Evolutionary conservation across 345 rosid species (phyloP).

Genomic region (Eucalyptus sp.): DNA sequence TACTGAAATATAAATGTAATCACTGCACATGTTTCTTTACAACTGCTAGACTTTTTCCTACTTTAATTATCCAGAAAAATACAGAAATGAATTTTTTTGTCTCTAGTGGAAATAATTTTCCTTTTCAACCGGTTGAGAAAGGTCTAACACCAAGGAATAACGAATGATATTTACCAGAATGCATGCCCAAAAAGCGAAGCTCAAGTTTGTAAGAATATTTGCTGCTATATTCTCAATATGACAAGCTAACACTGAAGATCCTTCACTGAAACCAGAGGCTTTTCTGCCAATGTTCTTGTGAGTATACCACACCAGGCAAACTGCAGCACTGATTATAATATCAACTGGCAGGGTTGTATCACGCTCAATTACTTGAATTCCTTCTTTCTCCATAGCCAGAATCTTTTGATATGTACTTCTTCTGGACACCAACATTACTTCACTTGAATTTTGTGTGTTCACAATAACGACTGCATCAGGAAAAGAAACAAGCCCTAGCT

Average conservation of each 20-base stretch:
- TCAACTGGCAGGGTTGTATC: conserved; percentile 80
- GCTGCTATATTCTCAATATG: conserved; percentile 78
- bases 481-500: conserved; percentile 11
- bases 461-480: conserved; percentile 41
- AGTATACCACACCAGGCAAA: conserved; percentile 83
- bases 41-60: background rate
- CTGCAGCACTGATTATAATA: conserved; percentile 52
- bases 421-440: conserved; percentile 81
- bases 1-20: background rate
- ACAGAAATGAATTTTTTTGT: background rate
- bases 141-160: background rate
- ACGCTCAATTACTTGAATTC: conserved; percentile 79
- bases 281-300: conserved; percentile 43
- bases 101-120: background rate
- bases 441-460: conserved; percentile 64
- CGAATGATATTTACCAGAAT: conserved; percentile 49
- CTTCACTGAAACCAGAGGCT: conserved; percentile 34
- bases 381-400: conserved; percentile 78
- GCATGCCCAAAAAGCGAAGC: conserved; percentile 73
- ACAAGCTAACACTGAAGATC: conserved; percentile 47
- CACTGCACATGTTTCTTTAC: background rate
- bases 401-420: conserved; percentile 75
- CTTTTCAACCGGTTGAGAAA: background rate
- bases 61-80: background rate
- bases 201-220: conserved; percentile 60